Conservation (phyloP, 768 basidiomycete genomes). For the Cyathus striatus region DNA sequence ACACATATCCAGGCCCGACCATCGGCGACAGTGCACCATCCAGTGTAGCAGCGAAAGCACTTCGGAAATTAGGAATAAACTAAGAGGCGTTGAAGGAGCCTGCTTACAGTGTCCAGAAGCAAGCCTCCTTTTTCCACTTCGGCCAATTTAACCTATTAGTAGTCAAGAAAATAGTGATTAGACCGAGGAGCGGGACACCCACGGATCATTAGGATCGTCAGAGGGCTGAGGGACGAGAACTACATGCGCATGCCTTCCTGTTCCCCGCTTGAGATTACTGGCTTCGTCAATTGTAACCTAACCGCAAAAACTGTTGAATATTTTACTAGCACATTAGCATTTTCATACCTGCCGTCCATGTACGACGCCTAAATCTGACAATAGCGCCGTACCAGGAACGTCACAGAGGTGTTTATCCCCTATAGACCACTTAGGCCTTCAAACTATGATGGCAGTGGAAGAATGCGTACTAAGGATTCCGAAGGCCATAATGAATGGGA, state of each 20-base stretch:
- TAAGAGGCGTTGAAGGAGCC: background rate
- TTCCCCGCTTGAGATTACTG: conserved; percentile 27
- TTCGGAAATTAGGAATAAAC: conserved; percentile 6
- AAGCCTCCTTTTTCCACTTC: conserved; percentile 38
- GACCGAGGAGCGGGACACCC: conserved; percentile 6
- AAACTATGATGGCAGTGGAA: too few species aligned
- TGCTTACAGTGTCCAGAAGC: conserved; percentile 37
- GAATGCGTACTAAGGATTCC: conserved; percentile 30
- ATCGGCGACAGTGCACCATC: conserved; percentile 39
- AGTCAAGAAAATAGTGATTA: background rate
- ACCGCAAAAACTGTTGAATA: background rate
- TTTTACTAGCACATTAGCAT: background rate
- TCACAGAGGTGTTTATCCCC: conserved; percentile 30
- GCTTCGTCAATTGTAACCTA: conserved; percentile 28
- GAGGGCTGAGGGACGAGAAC: conserved; percentile 39
- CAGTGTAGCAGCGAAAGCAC: conserved; percentile 33
- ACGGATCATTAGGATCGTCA: conserved; percentile 38
- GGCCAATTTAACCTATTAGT: conserved; percentile 34
- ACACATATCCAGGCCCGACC: conserved; percentile 36
- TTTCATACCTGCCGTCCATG: conserved; percentile 23
- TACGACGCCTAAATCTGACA: conserved; percentile 31
- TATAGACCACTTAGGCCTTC: conserved; percentile 3
- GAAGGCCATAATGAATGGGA: conserved; percentile 19
- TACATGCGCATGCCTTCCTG: conserved; percentile 29
- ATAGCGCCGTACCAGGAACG: conserved; percentile 35